Conservation (phyloP, 805 yeast genomes). For the Yarrowia keelungensis region DNA sequence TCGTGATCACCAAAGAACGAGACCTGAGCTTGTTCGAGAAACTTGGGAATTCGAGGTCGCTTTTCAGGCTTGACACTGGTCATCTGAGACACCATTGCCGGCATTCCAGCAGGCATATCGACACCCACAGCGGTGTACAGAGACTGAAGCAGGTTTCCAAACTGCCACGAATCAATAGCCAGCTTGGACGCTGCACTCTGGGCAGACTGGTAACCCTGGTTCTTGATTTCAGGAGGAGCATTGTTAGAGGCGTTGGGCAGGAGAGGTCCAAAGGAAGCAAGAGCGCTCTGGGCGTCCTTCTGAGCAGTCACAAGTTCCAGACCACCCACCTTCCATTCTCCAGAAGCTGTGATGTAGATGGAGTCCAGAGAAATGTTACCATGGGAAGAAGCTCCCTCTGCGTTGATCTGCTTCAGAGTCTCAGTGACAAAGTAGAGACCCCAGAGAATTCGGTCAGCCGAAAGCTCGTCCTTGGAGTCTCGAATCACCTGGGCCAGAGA, state of each 20-base stretch:
- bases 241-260: constrained; percentile 39
- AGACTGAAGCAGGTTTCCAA: constrained; percentile 57
- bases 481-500: constrained; percentile 57
- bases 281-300: constrained; percentile 51
- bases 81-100: constrained; percentile 25
- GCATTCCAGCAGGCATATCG: constrained; percentile 33
- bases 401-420: constrained; percentile 64
- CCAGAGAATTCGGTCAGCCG: constrained; percentile 53
- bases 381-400: constrained; percentile 63
- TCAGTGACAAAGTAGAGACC: constrained; percentile 62
- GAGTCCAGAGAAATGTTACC: constrained; percentile 66
- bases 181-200: constrained; percentile 44
- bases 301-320: constrained; percentile 69
- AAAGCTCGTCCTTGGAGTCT: constrained; percentile 45
- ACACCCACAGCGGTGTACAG: constrained; percentile 21
- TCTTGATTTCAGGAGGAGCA: constrained; percentile 62
- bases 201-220: constrained; percentile 55
- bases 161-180: constrained; percentile 65
- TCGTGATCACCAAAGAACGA: constrained; percentile 32
- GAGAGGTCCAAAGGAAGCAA: constrained; percentile 13
- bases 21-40: constrained; percentile 23
- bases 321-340: constrained; percentile 88
- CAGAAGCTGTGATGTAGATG: constrained; percentile 68
- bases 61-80: constrained; percentile 16
- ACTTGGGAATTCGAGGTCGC: constrained; percentile 22